Percentiles rank a stretch among this genome's conserved stretches.
Conservation (phyloP, 2,329 filamentous ascomycete species). For the Anthostomella pinea region DNA sequence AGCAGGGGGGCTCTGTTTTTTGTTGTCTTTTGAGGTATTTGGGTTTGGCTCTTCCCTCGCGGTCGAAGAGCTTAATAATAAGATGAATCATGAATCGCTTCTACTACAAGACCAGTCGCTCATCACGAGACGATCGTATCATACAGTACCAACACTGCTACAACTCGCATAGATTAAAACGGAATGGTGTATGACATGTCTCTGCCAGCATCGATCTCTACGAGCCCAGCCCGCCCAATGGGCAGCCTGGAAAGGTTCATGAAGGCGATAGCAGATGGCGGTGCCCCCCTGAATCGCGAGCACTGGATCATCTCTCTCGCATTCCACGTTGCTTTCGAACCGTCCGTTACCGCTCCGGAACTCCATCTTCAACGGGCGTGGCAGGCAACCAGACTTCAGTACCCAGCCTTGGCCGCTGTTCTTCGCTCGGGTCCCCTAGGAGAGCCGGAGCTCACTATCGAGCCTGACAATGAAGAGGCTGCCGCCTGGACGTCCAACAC, state of each 20-base stretch:
- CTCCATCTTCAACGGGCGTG: constrained; percentile 13
- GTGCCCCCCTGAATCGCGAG: constrained; percentile 23
- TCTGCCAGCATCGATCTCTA: no score
- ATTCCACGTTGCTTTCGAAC: constrained; percentile 9
- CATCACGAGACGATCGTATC: no score
- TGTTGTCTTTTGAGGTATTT: no score
- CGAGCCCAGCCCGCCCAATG: no score
- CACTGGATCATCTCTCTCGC: constrained; percentile 29
- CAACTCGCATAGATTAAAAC: no score
- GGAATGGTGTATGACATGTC: no score
- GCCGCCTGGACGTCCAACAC: constrained; percentile 8
- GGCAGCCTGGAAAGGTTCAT: constrained; percentile 27
- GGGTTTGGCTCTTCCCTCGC: no score
- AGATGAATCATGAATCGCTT: no score
- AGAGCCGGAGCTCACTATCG: neutral
- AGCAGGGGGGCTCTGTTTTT: no score
- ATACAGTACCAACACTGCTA: no score
- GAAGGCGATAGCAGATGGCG: constrained; percentile 24
- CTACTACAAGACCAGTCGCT: no score
- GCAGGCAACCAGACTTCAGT: constrained; percentile 11
- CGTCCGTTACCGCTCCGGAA: constrained; percentile 15
- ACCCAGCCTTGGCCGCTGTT: constrained; percentile 14
- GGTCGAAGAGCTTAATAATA: no score
- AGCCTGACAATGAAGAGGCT: constrained; percentile 3
- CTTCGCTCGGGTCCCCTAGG: constrained; percentile 1